phyloP scores from a whole-genome alignment of 2,329 filamentous ascomycete species.

The Botrytis elliptica region DNA sequence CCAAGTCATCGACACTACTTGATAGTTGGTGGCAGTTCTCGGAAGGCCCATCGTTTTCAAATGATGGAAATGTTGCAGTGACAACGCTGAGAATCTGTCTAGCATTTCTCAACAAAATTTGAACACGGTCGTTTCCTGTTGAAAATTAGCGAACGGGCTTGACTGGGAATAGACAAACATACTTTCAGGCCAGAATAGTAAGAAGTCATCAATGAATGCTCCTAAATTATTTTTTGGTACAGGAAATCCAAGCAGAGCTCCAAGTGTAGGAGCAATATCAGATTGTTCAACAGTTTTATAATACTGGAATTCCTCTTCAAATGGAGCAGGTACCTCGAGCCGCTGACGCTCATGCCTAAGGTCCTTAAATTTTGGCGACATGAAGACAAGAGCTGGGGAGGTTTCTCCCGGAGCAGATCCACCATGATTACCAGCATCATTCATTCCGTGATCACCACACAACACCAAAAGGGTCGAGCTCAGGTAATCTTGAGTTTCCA shows the following conservation, averaged over 20 bases:
- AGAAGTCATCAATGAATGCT: slow-evolving; percentile 75
- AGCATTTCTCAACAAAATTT: slow-evolving; percentile 75
- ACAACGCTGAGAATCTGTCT: slow-evolving; percentile 77
- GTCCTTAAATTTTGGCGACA: slow-evolving; percentile 81
- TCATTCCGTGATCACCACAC: slow-evolving; percentile 98
- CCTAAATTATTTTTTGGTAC: slow-evolving; percentile 88
- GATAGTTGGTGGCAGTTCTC: slow-evolving; percentile 29
- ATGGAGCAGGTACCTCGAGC: slow-evolving; percentile 53
- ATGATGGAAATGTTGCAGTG: slow-evolving; percentile 66
- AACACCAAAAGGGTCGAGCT: slow-evolving; percentile 78
- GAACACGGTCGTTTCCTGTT: slow-evolving; percentile 53
- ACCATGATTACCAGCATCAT: slow-evolving; percentile 94
- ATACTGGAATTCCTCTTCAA: slow-evolving; percentile 73
- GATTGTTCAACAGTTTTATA: slow-evolving; percentile 89
- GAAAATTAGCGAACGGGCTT: slow-evolving; percentile 22
- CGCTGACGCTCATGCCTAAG: slow-evolving; percentile 55
- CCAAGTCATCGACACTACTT: slow-evolving; percentile 53
- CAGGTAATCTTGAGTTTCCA: slow-evolving; percentile 69
- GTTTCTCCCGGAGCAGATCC: slow-evolving; percentile 93
- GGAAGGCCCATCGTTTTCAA: slow-evolving; percentile 40
- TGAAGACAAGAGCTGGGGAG: slow-evolving; percentile 85
- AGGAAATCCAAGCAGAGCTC: slow-evolving; percentile 82
- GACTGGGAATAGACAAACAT: slow-evolving; percentile 32
- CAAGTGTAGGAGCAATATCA: slow-evolving; percentile 86
- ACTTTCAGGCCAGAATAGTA: slow-evolving; percentile 73